Percentiles rank a stretch among this genome's conserved stretches.
Conservation (phyloP, 441 rosid genomes). For the Gossypium trilobum region DNA sequence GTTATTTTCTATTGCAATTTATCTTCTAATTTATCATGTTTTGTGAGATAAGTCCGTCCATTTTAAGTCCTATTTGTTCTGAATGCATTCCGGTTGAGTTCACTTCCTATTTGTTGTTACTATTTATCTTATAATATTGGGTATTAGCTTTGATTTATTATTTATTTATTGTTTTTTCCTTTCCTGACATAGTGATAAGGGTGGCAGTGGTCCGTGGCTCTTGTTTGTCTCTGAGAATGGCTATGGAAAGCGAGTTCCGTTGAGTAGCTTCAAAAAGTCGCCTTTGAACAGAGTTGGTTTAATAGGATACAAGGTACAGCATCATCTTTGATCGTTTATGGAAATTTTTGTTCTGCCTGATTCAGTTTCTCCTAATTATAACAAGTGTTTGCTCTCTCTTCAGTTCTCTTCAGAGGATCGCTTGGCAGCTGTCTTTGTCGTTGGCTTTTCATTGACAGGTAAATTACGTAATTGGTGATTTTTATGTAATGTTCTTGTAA, state of each 20-base stretch:
- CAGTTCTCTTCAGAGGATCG: slow-evolving; percentile 71
- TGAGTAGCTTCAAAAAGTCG: slow-evolving; percentile 53
- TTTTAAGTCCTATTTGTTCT: background rate
- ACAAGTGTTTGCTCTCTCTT: background rate
- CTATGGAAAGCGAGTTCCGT: slow-evolving; percentile 84
- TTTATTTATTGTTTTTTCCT: slow-evolving; percentile 7
- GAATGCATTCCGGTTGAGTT: background rate
- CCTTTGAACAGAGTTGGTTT: slow-evolving; percentile 74
- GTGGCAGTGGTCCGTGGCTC: slow-evolving; percentile 69
- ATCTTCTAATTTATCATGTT: background rate
- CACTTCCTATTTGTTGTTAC: background rate
- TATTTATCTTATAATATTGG: background rate
- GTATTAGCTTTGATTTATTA: background rate
- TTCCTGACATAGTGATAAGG: slow-evolving; percentile 31
- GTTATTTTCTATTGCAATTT: background rate
- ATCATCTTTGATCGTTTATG: background rate
- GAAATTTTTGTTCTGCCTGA: background rate
- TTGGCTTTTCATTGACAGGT: slow-evolving; percentile 84
- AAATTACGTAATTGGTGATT: slow-evolving; percentile 10
- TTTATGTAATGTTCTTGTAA: background rate
- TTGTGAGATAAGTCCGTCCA: background rate
- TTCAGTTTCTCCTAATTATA: background rate
- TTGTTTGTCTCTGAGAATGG: slow-evolving; percentile 82
- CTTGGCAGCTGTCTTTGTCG: slow-evolving; percentile 78
- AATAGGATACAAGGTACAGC: slow-evolving; percentile 68